These are phyloP conservation scores for Fonsecaea pedrosoi DNA, from an alignment of 2,329 filamentous ascomycete genomes.

Conservation along the genomic window DNA sequence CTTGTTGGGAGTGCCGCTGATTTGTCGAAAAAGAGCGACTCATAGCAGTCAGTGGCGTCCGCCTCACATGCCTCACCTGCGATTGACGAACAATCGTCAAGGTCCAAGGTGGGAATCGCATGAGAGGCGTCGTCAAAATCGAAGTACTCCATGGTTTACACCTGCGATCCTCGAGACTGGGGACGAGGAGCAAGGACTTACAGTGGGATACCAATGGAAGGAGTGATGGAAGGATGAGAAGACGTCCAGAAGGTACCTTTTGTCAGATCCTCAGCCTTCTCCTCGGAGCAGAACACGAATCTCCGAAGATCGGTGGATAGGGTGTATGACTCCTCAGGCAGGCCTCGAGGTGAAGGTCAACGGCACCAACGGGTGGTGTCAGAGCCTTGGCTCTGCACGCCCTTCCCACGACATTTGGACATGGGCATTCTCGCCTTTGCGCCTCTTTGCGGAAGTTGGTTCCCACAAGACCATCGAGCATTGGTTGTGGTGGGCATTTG, in stretches of 20 bases:
- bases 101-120: conserved; percentile 45
- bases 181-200: not conserved
- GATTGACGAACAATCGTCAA: conserved; percentile 51
- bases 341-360: not conserved
- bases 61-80: conserved; percentile 48
- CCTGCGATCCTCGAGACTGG: not conserved
- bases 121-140: conserved; percentile 55
- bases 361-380: not conserved
- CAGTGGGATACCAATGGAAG: conserved; percentile 7
- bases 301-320: conserved; percentile 28
- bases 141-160: conserved; percentile 54
- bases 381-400: conserved; percentile 30
- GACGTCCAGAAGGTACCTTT: not conserved
- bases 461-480: not conserved
- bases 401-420: conserved; percentile 35
- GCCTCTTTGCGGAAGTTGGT: conserved; percentile 7
- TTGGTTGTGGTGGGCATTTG: conserved; percentile 8
- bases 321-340: conserved; percentile 34
- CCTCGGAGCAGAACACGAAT: conserved; percentile 24
- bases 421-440: conserved; percentile 12
- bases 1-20: conserved; percentile 50
- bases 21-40: conserved; percentile 53
- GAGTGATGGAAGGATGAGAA: conserved; percentile 10
- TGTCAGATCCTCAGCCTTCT: conserved; percentile 32
- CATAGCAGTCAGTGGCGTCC: conserved; percentile 47